phyloP scores from a whole-genome alignment of 2,329 filamentous ascomycete species.

The Akanthomyces lecanii region DNA sequence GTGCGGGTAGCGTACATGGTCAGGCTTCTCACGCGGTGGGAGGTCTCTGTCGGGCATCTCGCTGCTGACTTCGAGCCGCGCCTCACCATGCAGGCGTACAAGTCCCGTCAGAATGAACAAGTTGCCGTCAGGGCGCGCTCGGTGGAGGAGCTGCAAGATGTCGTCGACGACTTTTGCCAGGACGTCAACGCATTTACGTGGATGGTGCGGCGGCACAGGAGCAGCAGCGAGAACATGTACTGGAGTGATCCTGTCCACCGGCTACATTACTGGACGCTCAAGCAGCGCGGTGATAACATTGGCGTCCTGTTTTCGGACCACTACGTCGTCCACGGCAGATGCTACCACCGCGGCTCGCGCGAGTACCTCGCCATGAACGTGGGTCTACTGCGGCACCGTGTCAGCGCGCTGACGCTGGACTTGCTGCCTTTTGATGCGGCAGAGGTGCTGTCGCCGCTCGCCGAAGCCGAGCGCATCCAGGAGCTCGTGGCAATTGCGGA shows the following conservation, averaged over 20 bases:
- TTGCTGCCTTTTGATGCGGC: not conserved
- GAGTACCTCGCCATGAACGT: conserved; percentile 15
- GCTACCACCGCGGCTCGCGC: not conserved
- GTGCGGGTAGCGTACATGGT: conserved; percentile 23
- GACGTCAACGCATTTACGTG: conserved; percentile 23
- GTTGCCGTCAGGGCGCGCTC: conserved; percentile 17
- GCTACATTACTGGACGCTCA: conserved; percentile 22
- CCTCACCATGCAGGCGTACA: conserved; percentile 21
- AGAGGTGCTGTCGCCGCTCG: conserved; percentile 2
- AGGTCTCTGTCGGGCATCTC: conserved; percentile 22
- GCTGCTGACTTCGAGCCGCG: conserved; percentile 21
- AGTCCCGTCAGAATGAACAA: conserved; percentile 19
- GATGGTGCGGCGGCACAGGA: conserved; percentile 11
- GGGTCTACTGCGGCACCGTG: conserved; percentile 18
- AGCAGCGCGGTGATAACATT: conserved; percentile 19
- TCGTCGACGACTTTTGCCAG: conserved; percentile 24
- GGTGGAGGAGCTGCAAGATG: conserved; percentile 20
- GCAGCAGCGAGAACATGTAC: conserved; percentile 17
- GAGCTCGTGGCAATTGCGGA: conserved; percentile 18
- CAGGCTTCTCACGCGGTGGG: conserved; percentile 23
- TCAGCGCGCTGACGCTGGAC: conserved; percentile 2
- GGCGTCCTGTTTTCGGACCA: conserved; percentile 17
- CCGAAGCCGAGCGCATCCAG: conserved; percentile 12
- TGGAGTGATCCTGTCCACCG: conserved; percentile 19
- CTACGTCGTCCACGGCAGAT: not conserved